These are phyloP conservation scores for Filosporella fistucella DNA, from an alignment of 495 filamentous ascomycete genomes.

Conservation along the genomic window DNA sequence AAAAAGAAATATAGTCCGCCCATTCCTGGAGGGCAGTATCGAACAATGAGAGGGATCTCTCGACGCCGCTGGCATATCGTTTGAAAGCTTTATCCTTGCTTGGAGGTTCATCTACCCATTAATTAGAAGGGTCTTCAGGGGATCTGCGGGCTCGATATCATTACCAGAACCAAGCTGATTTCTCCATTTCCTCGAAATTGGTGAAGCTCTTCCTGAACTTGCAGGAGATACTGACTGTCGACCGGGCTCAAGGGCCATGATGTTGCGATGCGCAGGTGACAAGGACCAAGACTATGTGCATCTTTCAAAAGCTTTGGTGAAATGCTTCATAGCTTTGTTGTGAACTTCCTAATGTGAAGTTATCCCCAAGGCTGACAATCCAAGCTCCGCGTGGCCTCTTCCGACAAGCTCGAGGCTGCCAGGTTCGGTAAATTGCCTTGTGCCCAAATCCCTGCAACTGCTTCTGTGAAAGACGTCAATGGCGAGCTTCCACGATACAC, in stretches of 20 bases:
- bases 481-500: background rate
- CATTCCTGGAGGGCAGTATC: constrained; percentile 94
- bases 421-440: constrained; percentile 4
- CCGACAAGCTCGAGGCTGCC: constrained; percentile 5
- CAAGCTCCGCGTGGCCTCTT: constrained; percentile 12
- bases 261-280: constrained; percentile 10
- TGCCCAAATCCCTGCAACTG: background rate
- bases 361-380: constrained; percentile 9
- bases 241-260: constrained; percentile 55
- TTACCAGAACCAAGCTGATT: constrained; percentile 46
- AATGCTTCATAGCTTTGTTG: background rate
- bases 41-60: constrained; percentile 84
- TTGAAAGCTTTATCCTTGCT: constrained; percentile 89
- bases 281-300: constrained; percentile 5
- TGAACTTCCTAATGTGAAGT: background rate
- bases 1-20: constrained; percentile 98
- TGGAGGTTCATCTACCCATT: constrained; percentile 50
- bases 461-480: background rate
- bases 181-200: constrained; percentile 56
- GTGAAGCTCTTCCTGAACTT: constrained; percentile 71
- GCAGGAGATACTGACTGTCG: constrained; percentile 71
- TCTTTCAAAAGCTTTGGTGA: constrained; percentile 2
- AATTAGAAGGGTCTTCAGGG: background rate
- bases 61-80: constrained; percentile 83
- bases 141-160: background rate